phyloP scores from a whole-genome alignment of 139 green algal species.

The Picochlorum sp. region DNA sequence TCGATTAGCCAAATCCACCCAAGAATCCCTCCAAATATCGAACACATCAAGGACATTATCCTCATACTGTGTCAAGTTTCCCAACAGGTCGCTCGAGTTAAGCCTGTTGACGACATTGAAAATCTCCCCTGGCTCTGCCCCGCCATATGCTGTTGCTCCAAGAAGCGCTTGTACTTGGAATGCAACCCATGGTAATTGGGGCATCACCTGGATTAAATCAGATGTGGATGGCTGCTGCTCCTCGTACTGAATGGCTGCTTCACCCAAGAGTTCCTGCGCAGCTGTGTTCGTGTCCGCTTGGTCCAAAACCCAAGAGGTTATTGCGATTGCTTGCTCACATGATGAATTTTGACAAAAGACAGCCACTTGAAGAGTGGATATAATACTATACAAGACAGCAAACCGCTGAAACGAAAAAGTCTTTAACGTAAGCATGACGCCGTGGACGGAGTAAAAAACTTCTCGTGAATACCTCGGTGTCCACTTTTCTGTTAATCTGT shows the following conservation, averaged over 20 bases:
- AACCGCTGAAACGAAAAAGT: no score
- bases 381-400: no score
- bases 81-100: neutral
- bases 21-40: neutral
- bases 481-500: no score
- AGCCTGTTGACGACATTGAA: neutral
- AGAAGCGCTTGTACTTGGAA: conserved; percentile 3
- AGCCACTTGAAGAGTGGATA: no score
- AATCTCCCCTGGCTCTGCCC: neutral
- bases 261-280: neutral
- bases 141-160: neutral
- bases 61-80: neutral
- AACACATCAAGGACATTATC: neutral
- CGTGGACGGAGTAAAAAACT: no score
- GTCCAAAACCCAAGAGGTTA: conserved; percentile 1
- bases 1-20: neutral
- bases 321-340: neutral
- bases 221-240: neutral
- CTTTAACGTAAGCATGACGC: no score
- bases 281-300: neutral
- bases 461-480: no score
- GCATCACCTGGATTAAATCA: neutral
- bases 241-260: neutral
- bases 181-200: neutral
- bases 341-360: no score